Evolutionary conservation across 2,329 filamentous ascomycete genomes (phyloP), one percentile per base, ranked within the genome.

Genomic region (Botryotinia narcissicola): DNA sequence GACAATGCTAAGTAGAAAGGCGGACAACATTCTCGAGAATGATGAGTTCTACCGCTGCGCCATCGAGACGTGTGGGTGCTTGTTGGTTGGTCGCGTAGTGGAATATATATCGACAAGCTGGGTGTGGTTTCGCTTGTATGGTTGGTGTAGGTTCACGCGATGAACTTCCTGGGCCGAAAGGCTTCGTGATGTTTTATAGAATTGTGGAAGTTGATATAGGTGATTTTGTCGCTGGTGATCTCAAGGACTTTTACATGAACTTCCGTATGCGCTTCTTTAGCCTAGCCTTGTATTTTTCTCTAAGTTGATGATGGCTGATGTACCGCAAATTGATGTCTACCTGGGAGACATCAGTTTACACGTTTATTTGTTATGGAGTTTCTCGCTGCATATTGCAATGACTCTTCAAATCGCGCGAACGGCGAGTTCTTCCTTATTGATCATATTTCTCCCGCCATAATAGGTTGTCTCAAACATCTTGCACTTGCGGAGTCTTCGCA

Each of bases 1-100:
- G n/a, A 32, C 10, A 64, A 64, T 64, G 62, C 62, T 64, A 35
- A 35, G 29, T 32, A 64, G 62, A 46, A 64, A 64, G 20, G 29
- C 42, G 42, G 62, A 64, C 40, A 35, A 32, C 62, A 46, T 35
- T 64, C 42, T 64, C n/a, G 42, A 46, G 18, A 46, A 64, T 46
- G 62, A 64, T 46, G 42, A 46, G 35, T 64, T 64, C 61, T 46
- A 64, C 40, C 40, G 40, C 62, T 64, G 29, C n/a, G 42, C 42
- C 62, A 32, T 32, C 42, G 42, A 64, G 42, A 10, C 29, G 62
- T 46, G n/a, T 32, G 20, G n/a, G 29, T 46, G 62, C n/a, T 64
- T 64, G n/a, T 12, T 25, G 18, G 5, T 42, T 42, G 10, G 6
- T 42, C 25, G 60, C 37, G 60, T 42, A 29, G 25, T 62, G 4